These are phyloP conservation scores for Hanseniaspora sp. DNA, from an alignment of 1,139 yeast species.

Conservation along the genomic window DNA sequence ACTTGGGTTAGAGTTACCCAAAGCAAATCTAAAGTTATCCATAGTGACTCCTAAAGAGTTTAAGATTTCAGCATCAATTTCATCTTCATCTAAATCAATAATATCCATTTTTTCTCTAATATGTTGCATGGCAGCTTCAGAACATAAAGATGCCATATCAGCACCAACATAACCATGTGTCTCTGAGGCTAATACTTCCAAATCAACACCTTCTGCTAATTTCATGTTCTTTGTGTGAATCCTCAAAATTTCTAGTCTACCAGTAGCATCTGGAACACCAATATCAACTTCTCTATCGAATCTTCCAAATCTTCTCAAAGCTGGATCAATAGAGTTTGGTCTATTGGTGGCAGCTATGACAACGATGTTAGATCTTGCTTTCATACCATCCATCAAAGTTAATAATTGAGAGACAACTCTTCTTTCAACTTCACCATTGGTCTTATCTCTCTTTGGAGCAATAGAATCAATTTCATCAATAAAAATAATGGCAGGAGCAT, in stretches of 20 bases:
- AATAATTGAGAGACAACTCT: conserved; percentile 95
- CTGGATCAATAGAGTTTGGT: conserved; percentile 97
- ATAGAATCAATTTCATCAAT: conserved; percentile 98
- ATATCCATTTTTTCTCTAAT: conserved; percentile 98
- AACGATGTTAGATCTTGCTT: conserved; percentile 91
- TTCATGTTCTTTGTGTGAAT: conserved; percentile 96
- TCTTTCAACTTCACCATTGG: conserved; percentile 97
- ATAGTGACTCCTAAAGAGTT: conserved; percentile 95
- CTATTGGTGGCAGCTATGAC: conserved; percentile 94
- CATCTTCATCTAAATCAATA: conserved; percentile 93
- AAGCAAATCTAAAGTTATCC: conserved; percentile 97
- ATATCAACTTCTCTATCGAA: conserved; percentile 98
- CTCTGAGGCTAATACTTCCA: conserved; percentile 79
- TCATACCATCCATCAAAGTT: conserved; percentile 99
- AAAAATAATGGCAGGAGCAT: conserved; percentile 93
- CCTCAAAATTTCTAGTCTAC: conserved; percentile 90
- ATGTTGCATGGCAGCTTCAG: conserved; percentile 98
- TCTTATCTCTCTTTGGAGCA: conserved; percentile 99
- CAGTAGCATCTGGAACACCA: conserved; percentile 98
- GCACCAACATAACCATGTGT: conserved; percentile 99
- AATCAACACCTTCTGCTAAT: conserved; percentile 84
- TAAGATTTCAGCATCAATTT: conserved; percentile 89
- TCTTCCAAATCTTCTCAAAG: conserved; percentile 96
- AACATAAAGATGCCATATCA: conserved; percentile 82
- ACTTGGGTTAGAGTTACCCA: conserved; percentile 96